Percentiles rank a stretch among this genome's conserved stretches.
phyloP scores from a whole-genome alignment of 2,329 filamentous ascomycete species.

The Purpureocillium takamizusanense region DNA sequence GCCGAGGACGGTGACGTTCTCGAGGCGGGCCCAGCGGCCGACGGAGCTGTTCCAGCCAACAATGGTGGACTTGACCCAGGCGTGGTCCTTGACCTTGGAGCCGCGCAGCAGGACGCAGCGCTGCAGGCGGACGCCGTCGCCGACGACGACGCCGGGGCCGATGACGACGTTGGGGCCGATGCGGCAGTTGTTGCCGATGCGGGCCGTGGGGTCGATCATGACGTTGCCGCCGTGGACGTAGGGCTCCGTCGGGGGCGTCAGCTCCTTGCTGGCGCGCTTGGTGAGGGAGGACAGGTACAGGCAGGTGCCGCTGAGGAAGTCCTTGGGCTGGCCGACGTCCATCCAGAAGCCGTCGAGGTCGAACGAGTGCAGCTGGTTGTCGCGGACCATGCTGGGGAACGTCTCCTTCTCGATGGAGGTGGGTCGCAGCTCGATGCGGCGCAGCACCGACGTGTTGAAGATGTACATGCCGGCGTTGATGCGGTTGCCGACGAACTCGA shows the following conservation, averaged over 20 bases:
- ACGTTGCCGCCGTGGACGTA: slow-evolving; percentile 93
- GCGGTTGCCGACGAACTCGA: slow-evolving; percentile 96
- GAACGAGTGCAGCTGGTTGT: slow-evolving; percentile 88
- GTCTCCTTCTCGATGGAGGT: slow-evolving; percentile 99
- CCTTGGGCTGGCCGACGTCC: slow-evolving; percentile 97
- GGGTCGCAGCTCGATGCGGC: slow-evolving; percentile 88
- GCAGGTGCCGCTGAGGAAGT: slow-evolving; percentile 93
- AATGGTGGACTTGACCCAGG: slow-evolving; percentile 98
- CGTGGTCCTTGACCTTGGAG: slow-evolving; percentile 96
- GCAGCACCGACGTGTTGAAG: slow-evolving; percentile 82
- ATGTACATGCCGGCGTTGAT: slow-evolving; percentile 99
- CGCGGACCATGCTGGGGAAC: slow-evolving; percentile 86
- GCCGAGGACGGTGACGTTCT: slow-evolving; percentile 96
- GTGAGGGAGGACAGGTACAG: slow-evolving; percentile 88
- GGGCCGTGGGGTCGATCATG: slow-evolving; percentile 84
- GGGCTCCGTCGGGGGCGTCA: slow-evolving; percentile 63
- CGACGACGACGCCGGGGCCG: slow-evolving; percentile 83
- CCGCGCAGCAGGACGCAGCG: slow-evolving; percentile 82
- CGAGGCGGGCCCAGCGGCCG: slow-evolving; percentile 88
- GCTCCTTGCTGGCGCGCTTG: slow-evolving; percentile 80
- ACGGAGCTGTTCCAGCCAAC: slow-evolving; percentile 97
- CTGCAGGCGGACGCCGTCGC: slow-evolving; percentile 89
- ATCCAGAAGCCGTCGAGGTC: slow-evolving; percentile 99
- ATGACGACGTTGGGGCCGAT: slow-evolving; percentile 97
- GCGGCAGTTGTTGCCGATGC: slow-evolving; percentile 97